A percentile compares a stretch with the other conserved stretches of the same genome.
Conservation (phyloP, 1,284 basidiomycete genomes). For the Microstroma glucosiphilum region DNA sequence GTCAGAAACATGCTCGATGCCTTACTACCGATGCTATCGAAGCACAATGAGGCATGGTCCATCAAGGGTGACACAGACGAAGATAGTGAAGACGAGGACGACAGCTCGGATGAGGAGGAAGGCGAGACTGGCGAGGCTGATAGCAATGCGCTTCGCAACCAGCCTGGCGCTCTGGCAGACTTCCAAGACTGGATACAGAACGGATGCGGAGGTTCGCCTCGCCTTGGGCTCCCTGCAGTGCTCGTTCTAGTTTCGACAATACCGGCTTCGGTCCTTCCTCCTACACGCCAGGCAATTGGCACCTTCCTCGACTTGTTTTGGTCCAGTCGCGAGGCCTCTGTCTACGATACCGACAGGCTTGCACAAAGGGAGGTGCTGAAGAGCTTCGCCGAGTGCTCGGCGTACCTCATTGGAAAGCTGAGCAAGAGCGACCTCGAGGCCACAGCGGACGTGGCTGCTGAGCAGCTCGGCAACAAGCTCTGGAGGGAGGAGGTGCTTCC, state of each 20-base stretch:
- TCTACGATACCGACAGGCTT: conserved; percentile 8
- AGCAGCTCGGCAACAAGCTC: conserved; percentile 18
- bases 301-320: conserved; percentile 50
- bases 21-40: conserved; percentile 34
- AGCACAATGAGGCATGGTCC: conserved; percentile 44
- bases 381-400: conserved; percentile 63
- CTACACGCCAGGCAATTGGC: conserved; percentile 30
- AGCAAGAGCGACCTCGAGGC: neutral
- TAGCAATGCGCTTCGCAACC: neutral
- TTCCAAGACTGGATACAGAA: conserved; percentile 68
- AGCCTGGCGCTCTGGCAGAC: conserved; percentile 17
- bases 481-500: conserved; percentile 20
- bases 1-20: conserved; percentile 31
- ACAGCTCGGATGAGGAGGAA: conserved; percentile 9
- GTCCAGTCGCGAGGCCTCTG: conserved; percentile 56
- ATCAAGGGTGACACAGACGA: conserved; percentile 19
- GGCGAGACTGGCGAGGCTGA: conserved; percentile 1
- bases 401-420: neutral
- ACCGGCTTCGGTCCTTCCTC: conserved; percentile 55
- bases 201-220: conserved; percentile 68
- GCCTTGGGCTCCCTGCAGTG: conserved; percentile 69
- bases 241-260: conserved; percentile 73
- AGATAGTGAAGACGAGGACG: conserved; percentile 16
- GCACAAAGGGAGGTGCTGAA: conserved; percentile 60
- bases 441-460: conserved; percentile 17